Evolutionary conservation across 805 yeast genomes (phyloP), one percentile per base, ranked within the genome.

Genomic region (Cyberlindnera veronae): DNA sequence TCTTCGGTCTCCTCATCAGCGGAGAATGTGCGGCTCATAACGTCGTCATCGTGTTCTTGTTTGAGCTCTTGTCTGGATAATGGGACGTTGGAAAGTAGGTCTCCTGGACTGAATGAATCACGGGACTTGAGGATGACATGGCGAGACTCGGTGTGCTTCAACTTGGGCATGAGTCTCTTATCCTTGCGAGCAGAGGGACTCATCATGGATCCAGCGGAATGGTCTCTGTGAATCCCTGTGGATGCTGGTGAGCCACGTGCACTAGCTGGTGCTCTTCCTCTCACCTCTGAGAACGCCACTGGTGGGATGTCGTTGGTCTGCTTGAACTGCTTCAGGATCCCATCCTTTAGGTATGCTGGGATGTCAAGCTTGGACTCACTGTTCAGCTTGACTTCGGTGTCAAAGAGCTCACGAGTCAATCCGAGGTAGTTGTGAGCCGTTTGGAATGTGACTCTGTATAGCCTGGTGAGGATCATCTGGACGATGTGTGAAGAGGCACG

Each of bases 401-500:
- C 77, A 53, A 85, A 74, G 22, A 91, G 79, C 53, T 89, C 96
- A 15, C 74, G 67, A 0, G 97, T 88, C 17, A 91, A 64, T 0
- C 95, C 96, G 35, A 91, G 67, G 59, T 91, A 93, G 46, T 77
- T 74, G 58, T 90, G 93, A 9, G 93, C 86, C 0, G 97, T 86
- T 55, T 86, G 90, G 61, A 91, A 80, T 0, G 98, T 91, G 8
- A 93, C 96, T 50, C 95, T 76, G 58, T 88, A 87, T 38, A 93
- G 70, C 46, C 95, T 74, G 1, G 95, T 82, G 41, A 91, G 65
- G 18, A 91, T 87, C 77, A 91, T 89, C 53, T 95, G 96, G 12
- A 91, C 91, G 22, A 93, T 90, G 60, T 90, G 96, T 0, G 96
- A 86, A 0, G 96, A 83, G 1, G 96, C 86, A 47, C 84, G 77